phyloP scores from a whole-genome alignment of 352 stramenopile species.

The Globisporangium polare region DNA sequence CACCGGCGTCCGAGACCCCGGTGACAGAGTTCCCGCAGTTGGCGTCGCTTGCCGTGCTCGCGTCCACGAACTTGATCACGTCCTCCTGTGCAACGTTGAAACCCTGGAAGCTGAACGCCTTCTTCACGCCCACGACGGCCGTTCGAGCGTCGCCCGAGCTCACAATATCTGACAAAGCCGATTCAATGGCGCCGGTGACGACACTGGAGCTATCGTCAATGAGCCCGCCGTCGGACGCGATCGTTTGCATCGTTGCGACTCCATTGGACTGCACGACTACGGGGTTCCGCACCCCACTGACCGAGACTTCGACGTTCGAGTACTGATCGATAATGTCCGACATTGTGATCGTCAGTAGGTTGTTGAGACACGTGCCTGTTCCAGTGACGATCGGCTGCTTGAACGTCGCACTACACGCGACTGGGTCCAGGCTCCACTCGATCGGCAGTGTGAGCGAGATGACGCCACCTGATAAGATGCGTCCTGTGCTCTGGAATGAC shows the following conservation, averaged over 20 bases:
- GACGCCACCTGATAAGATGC: slow-evolving; percentile 26
- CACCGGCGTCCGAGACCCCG: slow-evolving; percentile 48
- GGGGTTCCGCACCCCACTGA: slow-evolving; percentile 47
- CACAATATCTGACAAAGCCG: slow-evolving; percentile 31
- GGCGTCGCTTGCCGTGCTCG: slow-evolving; percentile 41
- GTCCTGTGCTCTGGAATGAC: slow-evolving; percentile 34
- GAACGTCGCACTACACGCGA: slow-evolving; percentile 28
- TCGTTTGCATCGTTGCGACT: slow-evolving; percentile 19
- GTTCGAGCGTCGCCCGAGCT: slow-evolving; percentile 42
- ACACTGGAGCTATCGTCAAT: slow-evolving; percentile 39
- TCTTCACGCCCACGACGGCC: slow-evolving; percentile 43
- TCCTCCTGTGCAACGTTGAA: slow-evolving; percentile 32
- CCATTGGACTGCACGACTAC: slow-evolving; percentile 26
- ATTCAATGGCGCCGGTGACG: slow-evolving; percentile 30
- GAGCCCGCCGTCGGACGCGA: slow-evolving; percentile 39
- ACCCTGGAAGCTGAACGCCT: slow-evolving; percentile 48
- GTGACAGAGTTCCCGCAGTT: slow-evolving; percentile 41
- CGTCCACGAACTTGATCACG: slow-evolving; percentile 62
- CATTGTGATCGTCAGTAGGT: slow-evolving; percentile 31
- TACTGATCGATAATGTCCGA: slow-evolving; percentile 34
- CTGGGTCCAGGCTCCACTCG: slow-evolving; percentile 37
- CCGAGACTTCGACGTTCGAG: slow-evolving; percentile 29
- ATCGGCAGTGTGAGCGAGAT: slow-evolving; percentile 39
- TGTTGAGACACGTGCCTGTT: slow-evolving; percentile 25
- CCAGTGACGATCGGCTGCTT: slow-evolving; percentile 28